These are phyloP conservation scores for Gloeopeniophorella convolvens DNA, from an alignment of 768 basidiomycete species.

Conservation along the genomic window DNA sequence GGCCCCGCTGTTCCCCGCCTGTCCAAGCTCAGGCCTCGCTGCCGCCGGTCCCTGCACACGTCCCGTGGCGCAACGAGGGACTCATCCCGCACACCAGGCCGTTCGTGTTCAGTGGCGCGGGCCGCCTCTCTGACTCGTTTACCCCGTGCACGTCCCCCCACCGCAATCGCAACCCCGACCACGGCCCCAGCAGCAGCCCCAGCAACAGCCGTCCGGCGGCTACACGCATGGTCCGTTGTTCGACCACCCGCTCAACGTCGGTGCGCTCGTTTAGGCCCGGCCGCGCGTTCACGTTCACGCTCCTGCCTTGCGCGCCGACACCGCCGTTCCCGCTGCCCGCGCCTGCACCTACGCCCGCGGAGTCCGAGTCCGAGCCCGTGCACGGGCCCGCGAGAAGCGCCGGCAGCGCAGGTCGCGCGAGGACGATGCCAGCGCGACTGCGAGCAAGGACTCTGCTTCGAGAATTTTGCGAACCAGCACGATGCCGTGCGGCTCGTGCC, in stretches of 20 bases:
- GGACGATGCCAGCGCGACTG: too few species aligned
- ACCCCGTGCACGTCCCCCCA: too few species aligned
- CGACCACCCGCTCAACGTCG: slow-evolving; percentile 68
- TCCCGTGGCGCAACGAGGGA: slow-evolving; percentile 25
- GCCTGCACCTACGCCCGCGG: slow-evolving; percentile 24
- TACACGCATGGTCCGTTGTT: slow-evolving; percentile 41
- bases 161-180: too few species aligned
- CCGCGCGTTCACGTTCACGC: slow-evolving; percentile 67
- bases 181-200: slow-evolving; percentile 29
- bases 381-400: slow-evolving; percentile 71
- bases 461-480: too few species aligned
- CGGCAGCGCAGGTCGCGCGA: slow-evolving; percentile 55
- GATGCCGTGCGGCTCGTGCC: too few species aligned
- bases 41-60: slow-evolving; percentile 13
- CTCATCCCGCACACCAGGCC: slow-evolving; percentile 81
- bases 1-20: slow-evolving; percentile 12
- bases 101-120: slow-evolving; percentile 76
- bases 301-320: slow-evolving; percentile 57
- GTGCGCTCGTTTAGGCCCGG: slow-evolving; percentile 84
- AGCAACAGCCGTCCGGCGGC: not conserved
- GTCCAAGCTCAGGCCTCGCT: too few species aligned
- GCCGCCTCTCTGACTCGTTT: too few species aligned
- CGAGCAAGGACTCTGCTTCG: too few species aligned
- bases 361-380: slow-evolving; percentile 30
- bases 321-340: slow-evolving; percentile 38